Evolutionary conservation across 139 green algal species (phyloP), one percentile per base, ranked within the genome.

Genomic region (Coccomyxa sp.): DNA sequence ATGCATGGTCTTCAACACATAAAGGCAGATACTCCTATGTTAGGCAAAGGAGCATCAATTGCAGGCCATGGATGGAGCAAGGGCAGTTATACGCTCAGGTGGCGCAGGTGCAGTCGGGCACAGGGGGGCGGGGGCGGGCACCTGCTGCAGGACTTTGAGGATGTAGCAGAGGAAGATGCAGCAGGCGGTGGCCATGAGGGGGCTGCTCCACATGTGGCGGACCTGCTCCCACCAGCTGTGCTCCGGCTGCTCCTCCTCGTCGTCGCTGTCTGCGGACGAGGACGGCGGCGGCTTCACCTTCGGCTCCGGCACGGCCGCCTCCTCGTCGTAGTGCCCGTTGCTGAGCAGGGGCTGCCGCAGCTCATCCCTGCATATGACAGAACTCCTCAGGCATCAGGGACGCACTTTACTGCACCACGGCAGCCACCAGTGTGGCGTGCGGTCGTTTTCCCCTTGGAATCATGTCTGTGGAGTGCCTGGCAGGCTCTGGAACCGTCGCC

Each of bases 91-190:
- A n/a, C n/a, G n/a, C n/a, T n/a, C n/a, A n/a, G n/a, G n/a, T n/a
- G n/a, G n/a, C n/a, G n/a, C n/a, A n/a, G n/a, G n/a, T n/a, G n/a
- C n/a, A n/a, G n/a, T n/a, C n/a, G n/a, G n/a, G n/a, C n/a, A n/a
- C n/a, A n/a, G n/a, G n/a, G n/a, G n/a, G n/a, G n/a, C n/a, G n/a
- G n/a, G 50, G 31, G 16, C 18, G 12, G 40, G 16, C 29, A 31
- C 73, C 73, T 78, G 73, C 73, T 78, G 73, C 71, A 76, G 16
- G 39, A 76, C 39, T 78, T 76, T 76, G 71, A 76, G 71, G 71
- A 76, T 76, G 71, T 54, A 58, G 71, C 71, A 76, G 24, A 76
- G 71, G 38, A 58, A 76, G 7, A 76, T 76, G 71, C 38, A 76
- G 39, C 70, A 74, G 33, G 33, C 34, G 12, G 70, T 74, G 24